Evolutionary conservation across 352 stramenopile genomes (phyloP).

Genomic region (Globisporangium sylvaticum): DNA sequence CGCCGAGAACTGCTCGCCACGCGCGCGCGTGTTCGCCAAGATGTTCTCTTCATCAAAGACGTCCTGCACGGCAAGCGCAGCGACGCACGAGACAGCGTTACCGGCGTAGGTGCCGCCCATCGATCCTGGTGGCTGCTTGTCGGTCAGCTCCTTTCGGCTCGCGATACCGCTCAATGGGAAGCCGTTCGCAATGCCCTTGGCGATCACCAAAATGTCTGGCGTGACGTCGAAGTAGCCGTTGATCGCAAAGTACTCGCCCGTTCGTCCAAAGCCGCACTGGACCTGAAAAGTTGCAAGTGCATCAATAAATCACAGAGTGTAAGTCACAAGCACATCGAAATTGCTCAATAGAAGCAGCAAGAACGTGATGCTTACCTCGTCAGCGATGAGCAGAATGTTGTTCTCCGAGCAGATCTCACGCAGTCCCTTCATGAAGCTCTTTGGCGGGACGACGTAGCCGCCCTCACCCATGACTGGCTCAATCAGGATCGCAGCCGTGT

Average conservation of each 20-base stretch:
- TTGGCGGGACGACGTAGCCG: slow-evolving; percentile 89
- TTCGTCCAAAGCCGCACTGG: slow-evolving; percentile 88
- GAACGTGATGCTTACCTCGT: slow-evolving; percentile 52
- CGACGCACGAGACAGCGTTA: slow-evolving; percentile 89
- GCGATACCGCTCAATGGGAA: slow-evolving; percentile 90
- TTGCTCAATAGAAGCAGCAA: not conserved
- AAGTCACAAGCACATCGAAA: not conserved
- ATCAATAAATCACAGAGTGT: not conserved
- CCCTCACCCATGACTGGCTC: slow-evolving; percentile 90
- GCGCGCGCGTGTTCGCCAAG: slow-evolving; percentile 72
- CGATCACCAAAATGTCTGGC: slow-evolving; percentile 91
- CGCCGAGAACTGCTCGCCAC: slow-evolving; percentile 65
- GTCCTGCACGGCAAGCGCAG: slow-evolving; percentile 84
- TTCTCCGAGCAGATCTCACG: slow-evolving; percentile 89
- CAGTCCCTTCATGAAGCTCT: slow-evolving; percentile 90
- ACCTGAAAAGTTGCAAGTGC: slow-evolving; percentile 27
- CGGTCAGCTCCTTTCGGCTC: slow-evolving; percentile 83
- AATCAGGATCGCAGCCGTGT: slow-evolving; percentile 90
- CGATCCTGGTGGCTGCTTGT: slow-evolving; percentile 81
- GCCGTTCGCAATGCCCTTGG: slow-evolving; percentile 92
- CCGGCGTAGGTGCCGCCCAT: slow-evolving; percentile 92
- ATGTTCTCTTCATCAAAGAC: slow-evolving; percentile 89
- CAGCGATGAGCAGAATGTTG: slow-evolving; percentile 91
- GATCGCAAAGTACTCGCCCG: slow-evolving; percentile 86
- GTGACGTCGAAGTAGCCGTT: slow-evolving; percentile 79